Percentiles rank a stretch among this genome's conserved stretches.
Conservation (phyloP, 768 basidiomycete species). For the Rhodotorula diobovata region DNA sequence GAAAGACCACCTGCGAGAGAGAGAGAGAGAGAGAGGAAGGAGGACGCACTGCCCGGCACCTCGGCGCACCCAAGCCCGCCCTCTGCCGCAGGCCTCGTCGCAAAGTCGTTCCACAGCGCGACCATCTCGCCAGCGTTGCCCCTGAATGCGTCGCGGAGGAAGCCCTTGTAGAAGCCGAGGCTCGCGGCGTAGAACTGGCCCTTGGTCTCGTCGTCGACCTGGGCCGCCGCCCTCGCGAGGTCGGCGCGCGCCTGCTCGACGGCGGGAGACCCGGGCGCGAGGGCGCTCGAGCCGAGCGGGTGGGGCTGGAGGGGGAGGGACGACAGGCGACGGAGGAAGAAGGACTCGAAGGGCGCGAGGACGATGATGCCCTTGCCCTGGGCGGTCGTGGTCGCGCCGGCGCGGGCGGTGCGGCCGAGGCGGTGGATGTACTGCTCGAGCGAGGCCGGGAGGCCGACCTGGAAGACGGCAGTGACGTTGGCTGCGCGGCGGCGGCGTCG, state of each 20-base stretch:
- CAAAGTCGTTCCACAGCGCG: conserved; percentile 50
- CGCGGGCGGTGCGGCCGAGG: conserved; percentile 50
- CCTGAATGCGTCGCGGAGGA: conserved; percentile 42
- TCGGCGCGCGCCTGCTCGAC: conserved; percentile 9
- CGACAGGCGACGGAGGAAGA: conserved; percentile 53
- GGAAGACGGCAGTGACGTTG: conserved; percentile 60
- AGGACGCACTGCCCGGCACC: conserved; percentile 39
- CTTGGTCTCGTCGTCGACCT: conserved; percentile 52
- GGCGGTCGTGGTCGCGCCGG: conserved; percentile 44
- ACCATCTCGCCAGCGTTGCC: conserved; percentile 28
- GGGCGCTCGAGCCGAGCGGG: conserved; percentile 33
- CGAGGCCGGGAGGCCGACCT: conserved; percentile 50
- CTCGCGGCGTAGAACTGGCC: conserved; percentile 56
- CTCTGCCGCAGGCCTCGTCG: conserved; percentile 17
- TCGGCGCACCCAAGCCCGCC: conserved; percentile 33
- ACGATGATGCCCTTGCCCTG: conserved; percentile 55
- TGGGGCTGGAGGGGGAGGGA: conserved; percentile 52
- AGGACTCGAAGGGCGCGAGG: conserved; percentile 55
- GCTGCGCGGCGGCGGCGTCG: too few relatives aligned
- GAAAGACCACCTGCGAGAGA: conserved; percentile 43
- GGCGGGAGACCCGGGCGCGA: neutral
- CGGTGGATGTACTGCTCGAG: conserved; percentile 47
- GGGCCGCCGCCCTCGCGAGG: conserved; percentile 45
- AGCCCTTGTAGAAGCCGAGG: conserved; percentile 59
- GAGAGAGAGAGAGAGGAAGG: neutral